Conservation (phyloP, 305 asterid species). For the Fraxinus baroniana region DNA sequence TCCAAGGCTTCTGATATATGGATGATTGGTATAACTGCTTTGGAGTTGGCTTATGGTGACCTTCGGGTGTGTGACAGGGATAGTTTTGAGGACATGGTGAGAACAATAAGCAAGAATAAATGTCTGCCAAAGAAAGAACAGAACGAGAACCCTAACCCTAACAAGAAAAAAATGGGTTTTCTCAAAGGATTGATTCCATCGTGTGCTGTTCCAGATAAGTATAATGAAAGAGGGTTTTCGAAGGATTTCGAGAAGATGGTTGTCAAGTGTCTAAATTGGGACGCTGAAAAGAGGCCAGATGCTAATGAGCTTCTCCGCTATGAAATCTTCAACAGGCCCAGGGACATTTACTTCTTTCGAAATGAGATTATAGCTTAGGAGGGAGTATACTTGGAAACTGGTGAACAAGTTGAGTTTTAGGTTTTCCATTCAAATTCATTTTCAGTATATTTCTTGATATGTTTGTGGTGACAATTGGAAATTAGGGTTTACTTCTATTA, state of each 20-base stretch:
- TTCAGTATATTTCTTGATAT: background rate
- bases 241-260: slow-evolving; percentile 17
- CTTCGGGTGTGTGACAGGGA: background rate
- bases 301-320: background rate
- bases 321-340: background rate
- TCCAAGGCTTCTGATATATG: slow-evolving; percentile 17
- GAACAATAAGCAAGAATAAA: background rate
- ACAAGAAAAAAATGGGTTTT: background rate
- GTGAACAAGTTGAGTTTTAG: background rate
- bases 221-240: background rate
- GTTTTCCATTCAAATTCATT: background rate
- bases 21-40: slow-evolving; percentile 15
- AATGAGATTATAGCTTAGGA: background rate
- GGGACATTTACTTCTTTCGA: background rate
- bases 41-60: slow-evolving; percentile 17
- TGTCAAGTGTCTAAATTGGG: slow-evolving; percentile 8
- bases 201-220: background rate
- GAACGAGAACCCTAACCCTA: background rate
- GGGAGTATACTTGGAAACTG: background rate
- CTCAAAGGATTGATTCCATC: background rate
- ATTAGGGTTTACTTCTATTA: background rate
- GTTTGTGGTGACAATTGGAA: background rate
- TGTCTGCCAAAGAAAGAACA: background rate
- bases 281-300: slow-evolving; percentile 15
- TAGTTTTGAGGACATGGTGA: background rate